Base-by-base conservation (phyloP, 2,329 filamentous ascomycete genomes). In the Fusarium neocosmosporiellum region DNA sequence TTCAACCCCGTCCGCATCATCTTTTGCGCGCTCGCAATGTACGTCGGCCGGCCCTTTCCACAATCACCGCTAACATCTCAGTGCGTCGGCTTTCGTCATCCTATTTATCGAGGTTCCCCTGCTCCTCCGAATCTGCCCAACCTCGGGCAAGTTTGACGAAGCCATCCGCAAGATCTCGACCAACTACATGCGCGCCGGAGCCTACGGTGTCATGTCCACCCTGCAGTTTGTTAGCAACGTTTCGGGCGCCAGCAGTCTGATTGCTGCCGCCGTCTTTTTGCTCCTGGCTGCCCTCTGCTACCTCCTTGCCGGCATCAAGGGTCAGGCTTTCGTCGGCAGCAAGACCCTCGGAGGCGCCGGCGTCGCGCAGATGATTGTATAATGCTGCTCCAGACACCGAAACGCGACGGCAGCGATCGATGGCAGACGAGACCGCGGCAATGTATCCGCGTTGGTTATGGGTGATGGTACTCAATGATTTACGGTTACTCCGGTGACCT, bases 291-390 rank as follows among this genome's bases (percentile, higher is more conserved):
- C 89, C 37, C 70, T 91, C 59, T 98, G 96, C 88, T 99, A 99
- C 82, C 85, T 89, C 29, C 84, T 94, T 59, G 94, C 94, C 16
- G 94, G 88, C 43, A 70, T 96, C 82, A 96, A 94, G 87, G 92
- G 93, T 68, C 94, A 97, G 85, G 92, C 90, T 37, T 97, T 97
- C 83, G 91, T 95, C 74, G 93, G 93, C 69, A 98, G 95, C 88
- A 98, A 98, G 90, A 98, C 96, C 18, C 88, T 99, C 61, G 96
- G 96, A 75, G 96, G 96, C 61, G 92, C 94, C 75, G 96, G 96
- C 60, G 93, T 98, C 76, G 96, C 95, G 71, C 95, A 98, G 87
- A 98, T 98, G 96, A 98, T 98, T 84, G 95, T 98, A 80, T 97
- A 87, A 86, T 22, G 31, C 31, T 29, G 24, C 46, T 27, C 24